Base-by-base conservation (phyloP, 169 alveolate genomes). In the Condylostoma magnum region DNA sequence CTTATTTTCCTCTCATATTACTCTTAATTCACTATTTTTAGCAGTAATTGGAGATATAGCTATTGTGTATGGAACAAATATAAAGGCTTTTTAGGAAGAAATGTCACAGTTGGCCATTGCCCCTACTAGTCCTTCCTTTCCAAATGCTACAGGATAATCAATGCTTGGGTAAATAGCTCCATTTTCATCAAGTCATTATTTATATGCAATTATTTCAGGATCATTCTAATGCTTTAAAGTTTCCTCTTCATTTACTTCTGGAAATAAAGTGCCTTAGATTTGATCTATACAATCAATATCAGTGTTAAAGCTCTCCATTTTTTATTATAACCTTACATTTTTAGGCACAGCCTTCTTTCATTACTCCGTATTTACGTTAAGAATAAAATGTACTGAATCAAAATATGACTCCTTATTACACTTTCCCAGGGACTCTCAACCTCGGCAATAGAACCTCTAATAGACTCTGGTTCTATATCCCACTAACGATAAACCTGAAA, bases 81-180 rank as follows among this genome's bases (percentile, higher is more conserved):
- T 36, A 3, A 18, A 60, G 1, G 71, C 71, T 41, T 60, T 60
- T 52, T 41, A n/a, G 8, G 71, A 55, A 25, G 57, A 6, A 22
- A 60, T 60, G 58, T 60, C 71, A 2, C 10, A 6, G 18, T 60
- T 60, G 6, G 71, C 71, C 1, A n/a, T 2, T 15, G 56, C 57
- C 6, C 71, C 71, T 12, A 60, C 37, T 10, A 60, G 18, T 33
- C 71, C 71, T 60, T 33, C 63, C 8, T 60, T 27, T 1, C 57
- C 12, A 3, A 60, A 60, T 8, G 71, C 71, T 12, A 65, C 77
- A 30, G 82, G 82, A 47, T 52, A 75, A 18, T 75, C 77, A 30
- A 75, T 31, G 43, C 57, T 60, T 41, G 71, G 71, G 27, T 12
- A 60, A 36, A 60, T 37, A 1, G 31, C 12, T 36, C 71, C 71